Evolutionary conservation across 371 early-diverging fungal species (phyloP).

Genomic region (Mucor mucedo): DNA sequence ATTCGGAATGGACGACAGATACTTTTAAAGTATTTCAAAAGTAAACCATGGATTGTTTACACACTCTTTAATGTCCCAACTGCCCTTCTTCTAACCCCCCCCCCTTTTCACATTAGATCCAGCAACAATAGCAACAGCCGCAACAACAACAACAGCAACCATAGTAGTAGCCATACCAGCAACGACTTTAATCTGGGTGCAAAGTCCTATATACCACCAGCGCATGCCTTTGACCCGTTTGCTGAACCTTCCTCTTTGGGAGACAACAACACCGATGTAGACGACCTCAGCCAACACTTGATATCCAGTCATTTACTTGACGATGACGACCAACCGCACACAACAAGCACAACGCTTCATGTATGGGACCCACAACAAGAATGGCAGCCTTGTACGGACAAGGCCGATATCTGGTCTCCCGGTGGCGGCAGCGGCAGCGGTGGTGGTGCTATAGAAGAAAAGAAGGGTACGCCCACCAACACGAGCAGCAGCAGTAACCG

Average conservation of each 20-base stretch:
- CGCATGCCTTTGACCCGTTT: constrained; percentile 19
- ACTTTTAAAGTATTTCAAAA: constrained; percentile 14
- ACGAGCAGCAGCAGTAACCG: background rate
- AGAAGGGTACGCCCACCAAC: background rate
- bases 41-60: constrained; percentile 1
- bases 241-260: background rate
- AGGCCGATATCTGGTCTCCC: constrained; percentile 17
- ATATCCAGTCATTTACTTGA: constrained; percentile 24
- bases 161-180: background rate
- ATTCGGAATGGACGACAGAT: constrained; percentile 12
- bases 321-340: constrained; percentile 10
- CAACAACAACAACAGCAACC: no score
- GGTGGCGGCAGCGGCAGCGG: no score
- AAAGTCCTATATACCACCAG: constrained; percentile 15
- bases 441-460: background rate
- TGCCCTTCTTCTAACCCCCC: no score
- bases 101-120: no score
- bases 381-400: constrained; percentile 4
- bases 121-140: no score
- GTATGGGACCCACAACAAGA: constrained; percentile 7
- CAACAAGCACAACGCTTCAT: background rate
- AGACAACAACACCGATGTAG: constrained; percentile 2
- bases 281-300: constrained; percentile 17
- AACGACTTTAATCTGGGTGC: constrained; percentile 6
- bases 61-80: no score